These are phyloP conservation scores for Sugiyamaella neomexicana DNA, from an alignment of 1,139 yeast species.

Conservation along the genomic window DNA sequence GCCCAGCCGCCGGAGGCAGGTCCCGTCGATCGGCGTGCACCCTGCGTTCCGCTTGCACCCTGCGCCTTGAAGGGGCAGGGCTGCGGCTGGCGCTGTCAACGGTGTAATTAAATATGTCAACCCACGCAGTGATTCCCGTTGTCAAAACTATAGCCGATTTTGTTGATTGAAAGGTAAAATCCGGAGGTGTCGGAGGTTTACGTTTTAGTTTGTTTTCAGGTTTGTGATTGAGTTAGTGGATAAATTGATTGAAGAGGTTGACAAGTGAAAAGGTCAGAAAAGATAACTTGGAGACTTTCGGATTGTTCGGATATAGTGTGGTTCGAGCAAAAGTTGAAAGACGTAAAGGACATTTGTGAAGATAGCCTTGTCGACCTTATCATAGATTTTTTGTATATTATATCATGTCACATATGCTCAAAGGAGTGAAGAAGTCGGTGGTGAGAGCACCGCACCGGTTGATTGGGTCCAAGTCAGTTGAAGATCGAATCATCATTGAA, in stretches of 20 bases:
- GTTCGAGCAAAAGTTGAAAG: too few species aligned
- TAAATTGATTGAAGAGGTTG: not conserved
- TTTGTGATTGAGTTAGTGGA: not conserved
- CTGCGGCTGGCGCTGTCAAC: not conserved
- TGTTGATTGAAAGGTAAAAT: not conserved
- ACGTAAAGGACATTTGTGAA: too few species aligned
- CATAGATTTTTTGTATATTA: too few species aligned
- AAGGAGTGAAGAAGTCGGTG: conserved; percentile 43
- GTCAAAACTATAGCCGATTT: too few species aligned
- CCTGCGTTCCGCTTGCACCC: not conserved
- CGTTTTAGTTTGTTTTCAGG: not conserved
- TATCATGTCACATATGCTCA: conserved; percentile 29
- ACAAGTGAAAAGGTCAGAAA: not conserved
- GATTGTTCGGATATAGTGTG: not conserved
- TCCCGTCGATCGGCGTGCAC: not conserved
- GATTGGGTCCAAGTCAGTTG: conserved; percentile 41
- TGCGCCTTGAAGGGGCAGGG: not conserved
- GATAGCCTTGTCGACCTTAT: too few species aligned
- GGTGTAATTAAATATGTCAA: not conserved
- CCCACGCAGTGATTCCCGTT: too few species aligned
- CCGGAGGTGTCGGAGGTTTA: not conserved
- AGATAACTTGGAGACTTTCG: not conserved
- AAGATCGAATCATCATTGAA: conserved; percentile 51
- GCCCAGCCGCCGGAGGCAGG: too few species aligned
- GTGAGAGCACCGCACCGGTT: conserved; percentile 43